Percentiles rank a stretch among this genome's conserved stretches.
Conservation (phyloP, 345 rosid genomes). For the Populus davidiana region DNA sequence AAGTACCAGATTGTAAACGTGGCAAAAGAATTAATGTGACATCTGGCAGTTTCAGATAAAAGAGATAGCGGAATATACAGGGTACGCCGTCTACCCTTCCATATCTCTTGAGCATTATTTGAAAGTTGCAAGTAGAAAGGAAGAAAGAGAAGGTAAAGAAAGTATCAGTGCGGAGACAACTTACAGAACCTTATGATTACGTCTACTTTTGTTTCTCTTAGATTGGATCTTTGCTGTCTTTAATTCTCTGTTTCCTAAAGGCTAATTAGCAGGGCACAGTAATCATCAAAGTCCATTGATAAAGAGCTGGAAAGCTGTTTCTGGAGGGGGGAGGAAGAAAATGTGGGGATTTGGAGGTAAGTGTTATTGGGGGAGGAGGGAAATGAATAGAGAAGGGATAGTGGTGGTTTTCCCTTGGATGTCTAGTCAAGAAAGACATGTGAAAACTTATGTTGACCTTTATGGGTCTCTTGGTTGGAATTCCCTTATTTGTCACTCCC, state of each 20-base stretch:
- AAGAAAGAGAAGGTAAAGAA: background rate
- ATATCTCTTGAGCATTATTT: background rate
- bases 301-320: background rate
- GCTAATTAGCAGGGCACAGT: background rate
- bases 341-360: conserved; percentile 91
- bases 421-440: conserved; percentile 73
- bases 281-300: background rate
- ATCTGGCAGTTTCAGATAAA: background rate
- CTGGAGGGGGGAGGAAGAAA: background rate
- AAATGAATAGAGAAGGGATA: conserved; percentile 52
- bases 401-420: conserved; percentile 84
- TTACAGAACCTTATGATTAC: background rate
- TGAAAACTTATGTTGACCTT: conserved; percentile 60
- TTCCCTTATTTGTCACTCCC: conserved; percentile 84
- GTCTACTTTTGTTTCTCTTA: background rate
- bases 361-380: conserved; percentile 68
- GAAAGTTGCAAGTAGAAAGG: background rate
- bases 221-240: background rate
- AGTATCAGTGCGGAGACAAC: background rate
- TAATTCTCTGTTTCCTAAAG: background rate
- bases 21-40: too few species aligned
- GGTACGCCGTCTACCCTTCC: background rate
- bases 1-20: too few species aligned
- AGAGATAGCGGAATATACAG: background rate
- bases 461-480: conserved; percentile 67